A percentile compares a stretch with the other conserved stretches of the same genome.
Evolutionary conservation across 331 rosid species (phyloP).

Genomic region (Pyrus hybrid): DNA sequence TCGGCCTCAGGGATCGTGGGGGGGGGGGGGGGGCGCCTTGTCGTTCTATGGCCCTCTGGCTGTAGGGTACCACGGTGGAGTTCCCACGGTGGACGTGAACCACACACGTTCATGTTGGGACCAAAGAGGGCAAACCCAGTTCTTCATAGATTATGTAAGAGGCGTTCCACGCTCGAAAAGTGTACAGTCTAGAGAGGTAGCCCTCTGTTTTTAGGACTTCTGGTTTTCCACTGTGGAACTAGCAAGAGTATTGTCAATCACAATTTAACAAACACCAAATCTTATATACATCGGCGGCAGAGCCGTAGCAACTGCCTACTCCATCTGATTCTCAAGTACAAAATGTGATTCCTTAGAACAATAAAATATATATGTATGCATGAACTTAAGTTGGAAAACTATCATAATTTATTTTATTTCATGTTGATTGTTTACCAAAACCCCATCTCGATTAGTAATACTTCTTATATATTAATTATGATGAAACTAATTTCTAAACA

Average conservation of each 20-base stretch:
- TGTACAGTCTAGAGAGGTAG: background rate
- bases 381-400: too few relatives aligned
- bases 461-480: too few relatives aligned
- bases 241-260: background rate
- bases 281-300: background rate
- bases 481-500: too few relatives aligned
- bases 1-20: background rate
- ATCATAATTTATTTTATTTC: background rate
- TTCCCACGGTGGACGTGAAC: background rate
- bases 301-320: background rate
- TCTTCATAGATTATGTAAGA: background rate
- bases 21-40: background rate
- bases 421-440: background rate
- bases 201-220: background rate
- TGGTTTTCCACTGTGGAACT: background rate
- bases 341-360: background rate
- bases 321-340: background rate
- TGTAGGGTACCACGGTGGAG: background rate
- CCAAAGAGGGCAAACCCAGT: background rate
- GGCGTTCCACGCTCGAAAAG: background rate
- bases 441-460: too few relatives aligned
- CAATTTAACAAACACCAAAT: background rate
- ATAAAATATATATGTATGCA: too few relatives aligned
- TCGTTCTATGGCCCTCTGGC: background rate
- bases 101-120: background rate